Base-by-base conservation (phyloP, 768 basidiomycete genomes). In the Rhodotorula kratochvilovae region DNA sequence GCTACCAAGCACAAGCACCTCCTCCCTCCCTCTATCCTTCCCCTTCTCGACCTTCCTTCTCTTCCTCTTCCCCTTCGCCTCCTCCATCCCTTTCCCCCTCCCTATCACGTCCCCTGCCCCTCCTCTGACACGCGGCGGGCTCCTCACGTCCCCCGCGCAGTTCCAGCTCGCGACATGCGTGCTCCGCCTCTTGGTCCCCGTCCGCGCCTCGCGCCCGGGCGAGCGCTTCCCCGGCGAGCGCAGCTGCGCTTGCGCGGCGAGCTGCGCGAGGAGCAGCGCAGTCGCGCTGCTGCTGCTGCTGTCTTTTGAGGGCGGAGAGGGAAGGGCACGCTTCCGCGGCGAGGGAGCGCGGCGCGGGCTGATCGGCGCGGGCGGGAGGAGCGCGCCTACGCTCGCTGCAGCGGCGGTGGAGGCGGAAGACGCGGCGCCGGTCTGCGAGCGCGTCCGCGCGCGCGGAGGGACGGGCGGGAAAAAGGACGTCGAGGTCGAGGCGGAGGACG, bases 1-100 rank as follows among this genome's bases (percentile, higher is more conserved):
- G 33, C 70, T 67, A 11, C 65, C 70, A 2, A 71, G 43, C 21
- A 71, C 62, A 16, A 71, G 53, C 23, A 67, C 57, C n/a, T 63
- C 64, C 36, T 25, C 42, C 53, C 35, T 54, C 42, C 55, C 33
- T n/a, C n/a, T n/a, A n/a, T n/a, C n/a, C 46, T 33, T 35, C 17
- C 27, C 33, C 33, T 5, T 23, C 4, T 11, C 33, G 36, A 31
- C 56, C 12, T 55, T 43, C 39, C 27, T 29, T 48, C 11, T 16
- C 54, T 53, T 35, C 17, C 8, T 19, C 50, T 21, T 45, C 56
- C 31, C 36, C 46, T 27, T 21, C 43, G 4, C 45, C 39, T 0
- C 29, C 2, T 6, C n/a, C 43, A 16, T 3, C 21, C 10, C 39
- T 13, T 15, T 39, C 39, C 8, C 54, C 11, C 7, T 23, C 19